phyloP scores from a whole-genome alignment of 2,329 filamentous ascomycete species.

The Epichloe coenophiala region DNA sequence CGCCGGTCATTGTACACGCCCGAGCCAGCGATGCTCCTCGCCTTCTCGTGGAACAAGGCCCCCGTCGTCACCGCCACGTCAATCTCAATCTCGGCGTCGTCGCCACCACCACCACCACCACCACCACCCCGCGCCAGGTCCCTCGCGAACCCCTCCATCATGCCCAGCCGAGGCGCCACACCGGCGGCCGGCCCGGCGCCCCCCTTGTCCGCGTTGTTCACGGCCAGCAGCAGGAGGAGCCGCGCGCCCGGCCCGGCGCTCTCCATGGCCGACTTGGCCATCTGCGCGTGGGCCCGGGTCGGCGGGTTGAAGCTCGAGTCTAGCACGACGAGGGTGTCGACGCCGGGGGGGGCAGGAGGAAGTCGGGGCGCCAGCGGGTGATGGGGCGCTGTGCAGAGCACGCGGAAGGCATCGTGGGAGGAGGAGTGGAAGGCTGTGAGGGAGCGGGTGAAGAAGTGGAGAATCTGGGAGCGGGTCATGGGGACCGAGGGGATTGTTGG shows the following conservation, averaged over 20 bases:
- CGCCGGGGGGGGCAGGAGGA: not conserved
- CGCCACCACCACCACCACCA: not conserved
- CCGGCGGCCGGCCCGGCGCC: constrained; percentile 46
- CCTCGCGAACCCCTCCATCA: constrained; percentile 57
- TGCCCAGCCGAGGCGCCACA: constrained; percentile 52
- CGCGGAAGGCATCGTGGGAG: constrained; percentile 28
- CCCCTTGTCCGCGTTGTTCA: constrained; percentile 54
- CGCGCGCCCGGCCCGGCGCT: constrained; percentile 14
- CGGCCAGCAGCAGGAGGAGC: constrained; percentile 46
- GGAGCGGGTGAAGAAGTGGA: constrained; percentile 29
- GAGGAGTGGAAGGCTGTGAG: constrained; percentile 29
- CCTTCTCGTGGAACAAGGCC: constrained; percentile 66
- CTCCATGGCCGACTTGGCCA: constrained; percentile 37
- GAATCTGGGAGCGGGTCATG: constrained; percentile 10
- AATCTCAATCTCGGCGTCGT: constrained; percentile 27
- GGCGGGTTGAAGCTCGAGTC: constrained; percentile 60
- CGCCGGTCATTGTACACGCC: constrained; percentile 19
- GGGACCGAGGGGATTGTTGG: not conserved
- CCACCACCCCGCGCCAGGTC: constrained; percentile 28
- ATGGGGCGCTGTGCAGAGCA: constrained; percentile 26
- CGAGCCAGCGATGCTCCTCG: constrained; percentile 36
- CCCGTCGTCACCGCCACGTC: constrained; percentile 60
- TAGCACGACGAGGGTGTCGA: constrained; percentile 36
- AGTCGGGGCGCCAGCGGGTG: not conserved
- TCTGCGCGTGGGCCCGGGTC: constrained; percentile 44